Evolutionary conservation across 306 rosid genomes (phyloP).

Genomic region (Medicago truncatula): MtrunA17r5.0-ANR NC_053042.1:27752001-27752500

Average conservation of each 20-base stretch:
- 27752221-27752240: constrained; percentile 9
- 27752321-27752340: not conserved
- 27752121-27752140: constrained; percentile 72
- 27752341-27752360: not conserved
- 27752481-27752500: no score
- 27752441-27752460: no score
- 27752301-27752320: not conserved
- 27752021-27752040: not conserved
- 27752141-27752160: constrained; percentile 79
- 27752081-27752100: not conserved
- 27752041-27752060: no score
- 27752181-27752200: constrained; percentile 22
- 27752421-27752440: no score
- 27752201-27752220: constrained; percentile 36
- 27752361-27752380: not conserved
- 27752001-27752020: constrained; percentile 63
- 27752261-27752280: constrained; percentile 1
- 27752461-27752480: no score
- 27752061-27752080: not conserved
- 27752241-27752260: constrained; percentile 3
- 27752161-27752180: constrained; percentile 75
- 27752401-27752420: no score
- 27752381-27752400: not conserved
- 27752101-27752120: not conserved
- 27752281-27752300: not conserved